These are phyloP conservation scores for Begonia fuchsioides DNA, from an alignment of 306 rosid species.

Conservation along the genomic window DNA sequence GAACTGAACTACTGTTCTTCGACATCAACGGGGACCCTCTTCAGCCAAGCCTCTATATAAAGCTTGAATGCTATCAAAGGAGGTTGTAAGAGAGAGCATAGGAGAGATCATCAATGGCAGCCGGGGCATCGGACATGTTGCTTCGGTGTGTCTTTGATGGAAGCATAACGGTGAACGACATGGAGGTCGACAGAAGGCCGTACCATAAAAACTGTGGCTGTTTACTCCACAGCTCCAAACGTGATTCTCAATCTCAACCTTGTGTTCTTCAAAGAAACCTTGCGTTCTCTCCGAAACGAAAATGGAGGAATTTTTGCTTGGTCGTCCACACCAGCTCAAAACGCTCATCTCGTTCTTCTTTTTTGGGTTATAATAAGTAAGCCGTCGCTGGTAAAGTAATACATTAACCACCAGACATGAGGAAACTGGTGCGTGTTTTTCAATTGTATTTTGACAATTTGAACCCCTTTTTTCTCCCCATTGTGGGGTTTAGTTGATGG, in stretches of 20 bases:
- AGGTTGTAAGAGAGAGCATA: too few species aligned
- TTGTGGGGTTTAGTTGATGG: too few species aligned
- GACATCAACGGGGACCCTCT: too few species aligned
- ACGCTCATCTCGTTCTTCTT: neutral
- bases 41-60: too few species aligned
- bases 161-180: constrained; percentile 37
- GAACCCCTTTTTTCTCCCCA: too few species aligned
- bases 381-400: too few species aligned
- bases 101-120: constrained; percentile 14
- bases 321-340: neutral
- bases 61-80: too few species aligned
- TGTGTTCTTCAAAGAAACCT: constrained; percentile 15
- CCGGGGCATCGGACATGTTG: constrained; percentile 23
- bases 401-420: too few species aligned
- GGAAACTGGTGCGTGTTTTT: too few species aligned
- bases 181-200: constrained; percentile 47
- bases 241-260: constrained; percentile 2
- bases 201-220: constrained; percentile 33
- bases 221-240: constrained; percentile 15
- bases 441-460: too few species aligned
- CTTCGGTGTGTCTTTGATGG: constrained; percentile 37
- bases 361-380: too few species aligned
- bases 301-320: constrained; percentile 19
- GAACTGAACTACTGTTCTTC: too few species aligned
- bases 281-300: constrained; percentile 23